Conservation (phyloP, 768 basidiomycete genomes). For the Mycena maculata region DNA sequence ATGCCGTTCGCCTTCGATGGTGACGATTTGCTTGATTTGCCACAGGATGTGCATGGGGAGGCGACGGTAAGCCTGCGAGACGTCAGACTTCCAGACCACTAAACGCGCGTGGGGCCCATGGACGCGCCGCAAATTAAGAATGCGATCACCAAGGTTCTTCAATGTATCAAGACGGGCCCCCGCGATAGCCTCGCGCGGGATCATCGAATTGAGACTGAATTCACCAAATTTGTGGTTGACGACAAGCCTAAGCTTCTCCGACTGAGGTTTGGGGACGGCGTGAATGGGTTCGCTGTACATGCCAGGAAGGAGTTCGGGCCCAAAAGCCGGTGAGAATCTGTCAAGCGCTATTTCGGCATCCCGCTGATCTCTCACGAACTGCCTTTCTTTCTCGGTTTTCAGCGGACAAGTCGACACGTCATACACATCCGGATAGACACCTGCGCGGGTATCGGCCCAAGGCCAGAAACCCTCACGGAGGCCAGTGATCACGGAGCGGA, state of each 20-base stretch:
- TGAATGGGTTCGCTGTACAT: slow-evolving; percentile 56
- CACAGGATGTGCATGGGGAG: slow-evolving; percentile 44
- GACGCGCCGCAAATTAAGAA: slow-evolving; percentile 29
- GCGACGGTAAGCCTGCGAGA: slow-evolving; percentile 43
- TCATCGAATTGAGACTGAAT: slow-evolving; percentile 51
- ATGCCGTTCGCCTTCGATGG: neutral
- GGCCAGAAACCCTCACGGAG: slow-evolving; percentile 61
- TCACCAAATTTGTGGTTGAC: slow-evolving; percentile 51
- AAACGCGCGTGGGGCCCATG: slow-evolving; percentile 34
- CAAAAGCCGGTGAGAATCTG: slow-evolving; percentile 47
- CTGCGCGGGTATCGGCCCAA: slow-evolving; percentile 42
- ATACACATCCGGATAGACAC: slow-evolving; percentile 36
- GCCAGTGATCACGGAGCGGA: slow-evolving; percentile 44
- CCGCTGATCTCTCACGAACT: slow-evolving; percentile 42
- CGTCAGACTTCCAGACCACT: slow-evolving; percentile 52
- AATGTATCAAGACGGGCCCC: slow-evolving; percentile 49
- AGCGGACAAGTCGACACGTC: slow-evolving; percentile 39
- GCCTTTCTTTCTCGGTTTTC: slow-evolving; percentile 30
- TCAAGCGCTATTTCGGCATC: slow-evolving; percentile 40
- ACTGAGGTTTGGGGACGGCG: slow-evolving; percentile 49
- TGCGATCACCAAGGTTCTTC: slow-evolving; percentile 41
- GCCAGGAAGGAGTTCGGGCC: slow-evolving; percentile 50
- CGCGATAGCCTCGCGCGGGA: slow-evolving; percentile 36
- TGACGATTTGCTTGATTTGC: slow-evolving; percentile 46
- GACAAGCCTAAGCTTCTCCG: slow-evolving; percentile 51